Base-by-base conservation (phyloP, 1,284 basidiomycete species). In the Melanopsichium pennsylvanicum region DNA sequence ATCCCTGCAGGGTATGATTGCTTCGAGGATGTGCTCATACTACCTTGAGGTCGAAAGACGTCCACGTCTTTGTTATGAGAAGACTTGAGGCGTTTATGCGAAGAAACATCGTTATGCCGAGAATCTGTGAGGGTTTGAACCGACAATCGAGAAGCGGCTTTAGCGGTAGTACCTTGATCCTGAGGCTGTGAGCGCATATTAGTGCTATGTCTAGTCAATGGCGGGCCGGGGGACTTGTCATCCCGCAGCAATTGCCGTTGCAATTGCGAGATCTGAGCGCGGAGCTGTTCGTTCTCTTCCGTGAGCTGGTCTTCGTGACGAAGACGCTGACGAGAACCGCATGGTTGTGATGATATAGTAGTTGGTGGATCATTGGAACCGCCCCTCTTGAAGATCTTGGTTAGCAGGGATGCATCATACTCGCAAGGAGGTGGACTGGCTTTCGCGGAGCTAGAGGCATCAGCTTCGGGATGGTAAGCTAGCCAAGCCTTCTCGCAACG, bases 401-500 rank as follows among this genome's bases (percentile, higher is more conserved):
- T 34, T 0, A 64, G 46, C 12, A 64, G 36, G 9, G 61, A 64
- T 1, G 45, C 52, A 34, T 64, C 61, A 38, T 64, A 64, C 29
- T 58, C 61, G 46, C 61, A 64, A 10, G 55, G 55, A 6, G 61
- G 61, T 19, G 54, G 45, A 5, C 44, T 22, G 4, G 23, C 13
- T 15, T 22, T 19, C 3, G 23, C n/a, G 2, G 44, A n/a, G 10
- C 18, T 19, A 4, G 16, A 11, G 3, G 23, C 22, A 18, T 45
- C 49, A 7, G 34, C 36, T 13, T 29, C 19, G 18, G 48, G 34
- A n/a, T 64, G 39, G 13, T 58, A 64, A 2, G 49, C 40, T 8
- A 54, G 46, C 61, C 61, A 64, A 2, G 61, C 61, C 31, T 48
- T 54, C 32, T 64, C 55, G 32, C 55, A 64, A 5, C 55, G 55